phyloP scores from a whole-genome alignment of 2,329 filamentous ascomycete species.

The Ophiostoma ips region DNA sequence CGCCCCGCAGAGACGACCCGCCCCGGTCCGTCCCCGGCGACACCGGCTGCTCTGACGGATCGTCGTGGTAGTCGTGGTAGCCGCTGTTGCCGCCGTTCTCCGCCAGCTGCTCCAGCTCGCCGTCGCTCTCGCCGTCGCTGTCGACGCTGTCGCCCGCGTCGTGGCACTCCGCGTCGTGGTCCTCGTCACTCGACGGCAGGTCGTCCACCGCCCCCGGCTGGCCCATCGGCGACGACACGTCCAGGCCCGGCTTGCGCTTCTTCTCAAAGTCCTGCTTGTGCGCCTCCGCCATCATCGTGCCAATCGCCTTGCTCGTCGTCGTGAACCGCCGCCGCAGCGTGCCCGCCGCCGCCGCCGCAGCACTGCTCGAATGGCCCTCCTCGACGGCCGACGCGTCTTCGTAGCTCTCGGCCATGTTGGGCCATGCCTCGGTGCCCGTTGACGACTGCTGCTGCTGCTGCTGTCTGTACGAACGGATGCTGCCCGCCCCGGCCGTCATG shows the following conservation, averaged over 20 bases:
- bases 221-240: background rate
- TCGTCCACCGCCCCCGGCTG: constrained; percentile 3
- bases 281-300: constrained; percentile 59
- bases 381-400: background rate
- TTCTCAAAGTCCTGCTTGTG: constrained; percentile 90
- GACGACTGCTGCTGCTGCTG: background rate
- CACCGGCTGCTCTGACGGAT: background rate
- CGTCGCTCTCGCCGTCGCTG: constrained; percentile 3
- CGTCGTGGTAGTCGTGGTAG: background rate
- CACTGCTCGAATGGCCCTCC: constrained; percentile 1
- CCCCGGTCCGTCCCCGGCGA: background rate
- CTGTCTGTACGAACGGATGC: background rate
- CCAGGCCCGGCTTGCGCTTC: constrained; percentile 34
- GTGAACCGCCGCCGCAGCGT: constrained; percentile 20
- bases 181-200: constrained; percentile 11
- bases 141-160: background rate
- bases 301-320: constrained; percentile 27
- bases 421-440: background rate
- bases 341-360: background rate
- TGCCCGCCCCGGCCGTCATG: background rate
- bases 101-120: constrained; percentile 10
- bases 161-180: constrained; percentile 5
- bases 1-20: background rate
- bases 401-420: background rate
- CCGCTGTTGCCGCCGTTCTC: constrained; percentile 1